Evolutionary conservation across 2,329 filamentous ascomycete species (phyloP), one percentile per base, ranked within the genome.

Genomic region (Diaporthe helianthi): DNA sequence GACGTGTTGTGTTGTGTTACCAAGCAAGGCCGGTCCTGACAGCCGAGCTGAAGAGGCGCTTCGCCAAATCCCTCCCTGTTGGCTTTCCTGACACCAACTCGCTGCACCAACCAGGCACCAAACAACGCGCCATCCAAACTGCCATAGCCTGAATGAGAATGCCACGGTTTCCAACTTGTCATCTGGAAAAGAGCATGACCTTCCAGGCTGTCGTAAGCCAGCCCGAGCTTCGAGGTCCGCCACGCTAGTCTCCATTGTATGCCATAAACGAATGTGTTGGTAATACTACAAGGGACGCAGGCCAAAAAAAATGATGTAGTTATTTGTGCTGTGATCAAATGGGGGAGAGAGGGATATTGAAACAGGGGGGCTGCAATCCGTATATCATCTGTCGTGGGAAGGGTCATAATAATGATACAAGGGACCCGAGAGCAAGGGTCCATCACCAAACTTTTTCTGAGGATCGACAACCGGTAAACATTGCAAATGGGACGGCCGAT

Each of bases 351-450:
- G 51, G 38, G 46, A 58, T 67, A 58, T 67, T 49, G 26, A 49
- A 47, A 67, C 52, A 67, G 33, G 63, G 51, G 63, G 65, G 65
- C 52, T 58, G 60, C 60, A 51, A 44, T 69, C 66, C 66, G 65
- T 69, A 49, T 49, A 33, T 69, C 66, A 69, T 63, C 46, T 65
- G 29, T 71, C 52, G 12, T 49, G 53, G 63, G 46, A 26, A 36
- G 63, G 60, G 41, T 31, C 36, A 53, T 52, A 54, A 46, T 69
- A 69, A 68, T 71, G 52, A 65, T 71, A 71, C 69, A 71, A 46
- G 66, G n/a, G 53, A 51, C 46, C 60, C 58, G 24, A 61, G 46
- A 46, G 44, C 13, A 31, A 33, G 44, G 60, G 53, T 51, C 60
- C 69, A 61, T 65, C 67, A 47, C 69, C 66, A 65, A 65, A 54